Base-by-base conservation (phyloP, 2,329 filamentous ascomycete genomes). In the Delphinella strobiligena region DNA sequence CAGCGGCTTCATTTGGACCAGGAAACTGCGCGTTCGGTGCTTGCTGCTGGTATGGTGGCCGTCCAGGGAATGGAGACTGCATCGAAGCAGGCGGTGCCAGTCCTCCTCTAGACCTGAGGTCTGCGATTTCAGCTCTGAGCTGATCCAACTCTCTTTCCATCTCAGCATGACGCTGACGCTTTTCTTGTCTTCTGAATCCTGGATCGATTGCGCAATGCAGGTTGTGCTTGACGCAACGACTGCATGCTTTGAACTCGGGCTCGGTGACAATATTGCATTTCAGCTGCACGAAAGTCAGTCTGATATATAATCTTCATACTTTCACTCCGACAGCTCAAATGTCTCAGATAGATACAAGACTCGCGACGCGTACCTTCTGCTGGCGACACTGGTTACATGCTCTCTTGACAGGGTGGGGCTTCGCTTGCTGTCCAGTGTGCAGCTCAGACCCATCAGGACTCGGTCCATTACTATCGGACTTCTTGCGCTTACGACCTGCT, bases 381-480 rank as follows among this genome's bases (percentile, higher is more conserved):
- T 89, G 83, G 45, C 82, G 73, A 56, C 82, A 89, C 60, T 89
- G 82, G 55, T 88, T 88, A 61, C 83, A 89, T 4, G 83, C 83
- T 52, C 84, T 72, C 65, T 89, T 76, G 68, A 76, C 73, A 43
- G 42, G 76, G 67, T 41, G 71, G 71, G 42, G 68, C 69, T 36
- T 68, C 64, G 51, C 22, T 27, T 27, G 22, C 31, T 41, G 36
- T 4, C 19, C 34, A 15, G 38, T 31, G 17, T 24, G 18, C 10
- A 9, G 9, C 4, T 37, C 24, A 8, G 34, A 34, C 12, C 40
- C 40, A 22, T 42, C 40, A 19, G 22, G 22, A 27, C 22, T 27
- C 7, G 22, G 22, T 27, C 22, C 22, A 27, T 7, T 12, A 27
- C 22, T 27, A 7, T 27, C 22, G 22, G 7, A 7, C 22, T 27